phyloP scores from a whole-genome alignment of 345 rosid genomes.

The Syzygium aqueum region DNA sequence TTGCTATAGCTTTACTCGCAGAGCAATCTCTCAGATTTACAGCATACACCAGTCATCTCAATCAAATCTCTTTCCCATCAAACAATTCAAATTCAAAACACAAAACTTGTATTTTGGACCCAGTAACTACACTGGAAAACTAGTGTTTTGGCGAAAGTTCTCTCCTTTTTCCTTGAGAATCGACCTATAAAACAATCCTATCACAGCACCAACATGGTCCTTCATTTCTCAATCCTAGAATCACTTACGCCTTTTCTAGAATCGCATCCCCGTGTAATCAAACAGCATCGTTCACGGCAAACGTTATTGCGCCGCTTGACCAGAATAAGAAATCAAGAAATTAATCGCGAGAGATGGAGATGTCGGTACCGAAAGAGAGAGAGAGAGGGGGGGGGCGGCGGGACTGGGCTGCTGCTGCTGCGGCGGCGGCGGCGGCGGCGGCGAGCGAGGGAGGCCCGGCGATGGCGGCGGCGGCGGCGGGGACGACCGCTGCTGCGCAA shows the following conservation, averaged over 20 bases:
- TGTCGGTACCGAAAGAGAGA: background rate
- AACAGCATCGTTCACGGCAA: background rate
- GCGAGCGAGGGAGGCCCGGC: background rate
- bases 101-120: background rate
- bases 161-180: background rate
- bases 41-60: background rate
- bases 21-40: background rate
- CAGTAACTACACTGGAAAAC: background rate
- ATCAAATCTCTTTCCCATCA: background rate
- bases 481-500: background rate
- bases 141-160: background rate
- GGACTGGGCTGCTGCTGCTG: background rate
- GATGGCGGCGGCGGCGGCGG: background rate
- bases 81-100: background rate
- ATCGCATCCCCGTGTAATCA: background rate
- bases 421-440: background rate
- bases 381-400: background rate
- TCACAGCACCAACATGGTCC: background rate
- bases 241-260: background rate
- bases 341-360: background rate
- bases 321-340: background rate
- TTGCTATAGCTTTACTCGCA: background rate
- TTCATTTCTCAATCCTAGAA: background rate
- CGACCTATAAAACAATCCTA: accelerated
- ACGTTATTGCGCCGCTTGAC: too few relatives aligned